A percentile compares a stretch with the other conserved stretches of the same genome.
These are phyloP conservation scores for Trametes pubescens DNA, from an alignment of 1,284 basidiomycete species.

Conservation along the genomic window DNA sequence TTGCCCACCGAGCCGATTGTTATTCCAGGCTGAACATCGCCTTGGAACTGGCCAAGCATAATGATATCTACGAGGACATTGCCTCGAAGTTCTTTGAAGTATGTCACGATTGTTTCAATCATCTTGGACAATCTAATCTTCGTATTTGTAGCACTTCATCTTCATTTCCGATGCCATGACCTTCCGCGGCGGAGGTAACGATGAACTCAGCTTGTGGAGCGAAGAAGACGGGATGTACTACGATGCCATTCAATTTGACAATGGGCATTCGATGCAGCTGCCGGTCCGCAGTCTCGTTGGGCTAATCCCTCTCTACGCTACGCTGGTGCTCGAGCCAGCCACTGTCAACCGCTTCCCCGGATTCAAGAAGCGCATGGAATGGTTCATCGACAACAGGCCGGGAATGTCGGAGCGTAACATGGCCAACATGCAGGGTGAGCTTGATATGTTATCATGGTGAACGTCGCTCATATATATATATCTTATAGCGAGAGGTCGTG, in stretches of 20 bases:
- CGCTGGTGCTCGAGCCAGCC: conserved; percentile 90
- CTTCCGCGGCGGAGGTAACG: conserved; percentile 73
- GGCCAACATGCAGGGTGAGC: conserved; percentile 91
- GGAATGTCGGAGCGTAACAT: conserved; percentile 91
- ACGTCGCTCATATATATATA: background rate
- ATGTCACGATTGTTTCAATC: conserved; percentile 26
- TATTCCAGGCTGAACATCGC: conserved; percentile 89
- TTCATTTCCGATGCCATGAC: conserved; percentile 99
- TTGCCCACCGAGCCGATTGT: background rate
- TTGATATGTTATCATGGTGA: background rate
- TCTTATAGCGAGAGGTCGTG: conserved; percentile 75
- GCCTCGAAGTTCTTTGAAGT: conserved; percentile 99
- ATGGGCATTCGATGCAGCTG: conserved; percentile 86
- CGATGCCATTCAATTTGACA: conserved; percentile 94
- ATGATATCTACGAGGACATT: conserved; percentile 97
- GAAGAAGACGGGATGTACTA: conserved; percentile 98
- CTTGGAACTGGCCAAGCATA: conserved; percentile 97
- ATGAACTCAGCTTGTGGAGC: conserved; percentile 90
- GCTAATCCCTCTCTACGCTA: conserved; percentile 95
- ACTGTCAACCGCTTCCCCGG: conserved; percentile 92
- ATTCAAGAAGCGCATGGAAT: conserved; percentile 98
- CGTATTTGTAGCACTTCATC: conserved; percentile 79
- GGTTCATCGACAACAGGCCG: conserved; percentile 95
- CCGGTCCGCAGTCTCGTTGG: conserved; percentile 95
- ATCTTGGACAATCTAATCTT: background rate